A percentile compares a stretch with the other conserved stretches of the same genome.
phyloP scores from a whole-genome alignment of 306 rosid species.

The Cicer pinnatifidum region DNA sequence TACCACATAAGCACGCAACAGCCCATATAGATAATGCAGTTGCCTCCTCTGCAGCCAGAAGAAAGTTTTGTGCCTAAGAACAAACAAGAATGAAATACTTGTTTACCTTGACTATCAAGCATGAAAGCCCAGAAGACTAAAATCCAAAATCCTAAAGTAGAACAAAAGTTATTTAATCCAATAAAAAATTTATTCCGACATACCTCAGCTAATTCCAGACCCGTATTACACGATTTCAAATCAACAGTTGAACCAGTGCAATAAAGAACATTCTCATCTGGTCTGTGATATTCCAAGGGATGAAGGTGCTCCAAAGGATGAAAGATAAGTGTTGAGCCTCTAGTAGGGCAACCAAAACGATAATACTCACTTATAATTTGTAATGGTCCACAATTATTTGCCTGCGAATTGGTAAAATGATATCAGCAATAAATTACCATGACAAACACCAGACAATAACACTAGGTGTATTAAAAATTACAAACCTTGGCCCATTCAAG shows the following conservation, averaged over 20 bases:
- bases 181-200: conserved; percentile 23
- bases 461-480: conserved; percentile 29
- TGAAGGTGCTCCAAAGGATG: conserved; percentile 72
- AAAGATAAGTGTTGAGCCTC: conserved; percentile 76
- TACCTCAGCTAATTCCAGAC: conserved; percentile 89
- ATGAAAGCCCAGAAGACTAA: conserved; percentile 17
- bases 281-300: conserved; percentile 58
- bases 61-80: conserved; percentile 74
- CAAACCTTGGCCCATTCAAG: conserved; percentile 98
- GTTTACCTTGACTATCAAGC: conserved; percentile 20
- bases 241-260: conserved; percentile 78
- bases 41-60: conserved; percentile 92
- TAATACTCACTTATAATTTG: conserved; percentile 90
- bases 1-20: conserved; percentile 90
- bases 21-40: conserved; percentile 91
- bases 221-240: conserved; percentile 70
- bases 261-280: conserved; percentile 62
- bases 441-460: conserved; percentile 34
- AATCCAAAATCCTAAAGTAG: conserved; percentile 32
- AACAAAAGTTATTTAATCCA: conserved; percentile 34
- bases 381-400: conserved; percentile 76
- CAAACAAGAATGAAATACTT: conserved; percentile 44
- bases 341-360: conserved; percentile 64
- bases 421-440: conserved; percentile 28
- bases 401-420: conserved; percentile 58